Base-by-base conservation (phyloP, 345 rosid species). In the Salix caprea region DNA sequence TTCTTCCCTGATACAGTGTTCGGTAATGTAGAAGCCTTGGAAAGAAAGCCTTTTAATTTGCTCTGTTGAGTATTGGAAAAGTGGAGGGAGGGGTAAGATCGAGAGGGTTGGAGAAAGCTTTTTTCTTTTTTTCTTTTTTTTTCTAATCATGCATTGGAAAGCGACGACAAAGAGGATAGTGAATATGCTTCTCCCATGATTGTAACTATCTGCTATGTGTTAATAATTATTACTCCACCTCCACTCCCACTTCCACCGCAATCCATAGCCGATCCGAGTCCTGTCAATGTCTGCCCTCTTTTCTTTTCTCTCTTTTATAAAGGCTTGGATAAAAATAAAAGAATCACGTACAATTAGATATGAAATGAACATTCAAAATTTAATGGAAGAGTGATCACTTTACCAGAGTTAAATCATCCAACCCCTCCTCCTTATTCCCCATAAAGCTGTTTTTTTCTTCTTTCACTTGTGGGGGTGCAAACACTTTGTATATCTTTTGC, bases 131-230 rank as follows among this genome's bases (percentile, higher is more conserved):
- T 2, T 42, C 2, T 10, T 42, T 42, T 42, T 42, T 90, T 86
- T 76, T 86, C 93, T 84, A 93, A 91, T 90, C 92, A 89, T 93
- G 94, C 93, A 88, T 67, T 89, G 72, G 87, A 90, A 90, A 90
- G 95, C 88, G 88, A 87, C 86, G 90, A 87, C 93, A 93, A 90
- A 87, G 81, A 89, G 88, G 88, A 91, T 90, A 88, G 91, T 87
- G 89, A 90, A 89, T 90, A 86, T 86, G 90, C 89, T 84, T 87
- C 89, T 71, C 79, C 80, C 89, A 85, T 87, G 82, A 88, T 87
- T 89, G 79, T 75, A 84, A 84, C 89, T 82, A 87, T 87, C 89
- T 84, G 84, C 86, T 80, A 61, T 68, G 81, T 79, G 37, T 5
- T 36, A 36, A 36, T 36, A 36, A 85, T 83, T 79, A 85, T 84